Evolutionary conservation across 371 early-diverging fungal genomes (phyloP), one percentile per base, ranked within the genome.

Genomic region (Syncephalastrum sp.): DNA sequence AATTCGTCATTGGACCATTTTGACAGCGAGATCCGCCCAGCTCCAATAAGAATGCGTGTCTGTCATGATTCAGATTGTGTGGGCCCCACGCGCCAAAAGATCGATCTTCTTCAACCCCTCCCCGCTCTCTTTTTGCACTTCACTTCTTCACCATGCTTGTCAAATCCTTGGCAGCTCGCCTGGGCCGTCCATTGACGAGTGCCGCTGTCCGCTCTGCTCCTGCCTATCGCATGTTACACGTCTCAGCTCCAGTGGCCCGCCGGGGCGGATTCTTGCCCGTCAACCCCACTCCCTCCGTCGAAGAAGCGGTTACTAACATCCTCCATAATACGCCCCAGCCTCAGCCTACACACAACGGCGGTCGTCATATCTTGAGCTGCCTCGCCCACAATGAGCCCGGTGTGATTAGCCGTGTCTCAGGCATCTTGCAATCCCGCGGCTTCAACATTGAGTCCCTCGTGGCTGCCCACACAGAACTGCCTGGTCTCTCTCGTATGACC

Each of bases 311-410:
- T 25, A 80, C 83, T 65, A 95, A 93, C 75, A 93, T 97, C 77
- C 67, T 91, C 44, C 89, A 91, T 63, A 93, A 93, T 75, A 92
- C 93, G 14, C 93, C 95, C 7, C 57, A 73, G 13, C 63, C 82
- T 10, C 67, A 75, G 24, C 74, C 67, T 25, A 57, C 61, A 5
- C 68, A 73, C 16, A 72, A 66, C 24, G 72, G 73, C 50, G 71
- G 79, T 49, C 87, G 94, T 15, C 96, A 96, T 70, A 82, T 95
- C 56, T 82, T 97, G 53, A 95, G 93, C 79, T 92, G 94, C 65
- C 82, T 98, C 45, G 96, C 96, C 50, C 90, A 92, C 59, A 94
- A 98, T 74, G 96, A 96, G 68, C 95, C 96, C n/a, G 98, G 98
- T 53, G 96, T 98, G 13, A 79, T 98, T 43, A 89, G 92, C 49